Evolutionary conservation across 192 early-diverging fungal species (phyloP), one percentile per base, ranked within the genome.

Genomic region (Coemansia sp.): DNA sequence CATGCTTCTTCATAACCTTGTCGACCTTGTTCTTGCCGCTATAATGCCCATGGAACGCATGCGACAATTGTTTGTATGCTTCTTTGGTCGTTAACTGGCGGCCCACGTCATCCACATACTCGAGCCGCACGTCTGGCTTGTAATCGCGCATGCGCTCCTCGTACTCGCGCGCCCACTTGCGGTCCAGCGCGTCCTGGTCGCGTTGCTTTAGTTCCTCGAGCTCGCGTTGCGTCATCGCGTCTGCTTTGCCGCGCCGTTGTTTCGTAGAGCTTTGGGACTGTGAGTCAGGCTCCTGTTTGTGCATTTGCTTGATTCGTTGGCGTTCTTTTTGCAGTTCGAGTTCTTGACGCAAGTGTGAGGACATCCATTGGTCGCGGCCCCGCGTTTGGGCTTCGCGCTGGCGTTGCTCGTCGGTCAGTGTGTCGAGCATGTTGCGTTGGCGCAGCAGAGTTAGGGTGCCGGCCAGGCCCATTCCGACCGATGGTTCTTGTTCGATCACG

Each of bases 11-110:
- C 65, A 94, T 79, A 4, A 90, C 68, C 77, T 93, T 94, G 62
- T 98, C 96, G 6, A 90, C 94, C 85, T 98, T 98, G 72, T 87
- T 86, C 68, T 96, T 97, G 34, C 96, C 96, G 36, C 90, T 90
- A 6, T 86, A 85, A 59, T 93, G 93, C 14, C 96, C 96, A 68
- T 98, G 96, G 86, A 98, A 98, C 51, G 91, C 93, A 50, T 98
- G 95, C 37, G 93, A 94, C 28, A 94, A 72, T 60, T 87, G 86
- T 61, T 90, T 85, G 76, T 92, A 98, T 0, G 96, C 96, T 68
- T 98, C 94, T 71, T 96, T 96, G 26, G 88, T 85, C 14, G 82
- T 88, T 71, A 98, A 68, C 28, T 84, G 71, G 58, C 89, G 83
- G 8, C 96, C 96, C 31, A 84, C 84, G 49, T 93, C 92, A 72